phyloP scores from a whole-genome alignment of 2,329 filamentous ascomycete species.

The Colletotrichum brevisporum region DNA sequence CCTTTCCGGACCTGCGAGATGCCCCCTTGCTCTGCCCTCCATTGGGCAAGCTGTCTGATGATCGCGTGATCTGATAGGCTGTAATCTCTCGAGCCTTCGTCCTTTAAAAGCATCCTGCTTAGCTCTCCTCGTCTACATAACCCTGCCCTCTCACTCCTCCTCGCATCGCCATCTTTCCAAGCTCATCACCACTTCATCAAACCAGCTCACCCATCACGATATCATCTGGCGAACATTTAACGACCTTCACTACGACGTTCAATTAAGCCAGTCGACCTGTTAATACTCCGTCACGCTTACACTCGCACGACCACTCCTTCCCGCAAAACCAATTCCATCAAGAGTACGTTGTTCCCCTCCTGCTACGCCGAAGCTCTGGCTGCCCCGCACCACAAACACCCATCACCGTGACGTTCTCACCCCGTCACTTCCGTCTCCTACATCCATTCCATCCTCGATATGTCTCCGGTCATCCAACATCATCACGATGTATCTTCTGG shows the following conservation, averaged over 20 bases:
- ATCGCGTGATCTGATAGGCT: constrained; percentile 43
- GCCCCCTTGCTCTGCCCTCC: constrained; percentile 20
- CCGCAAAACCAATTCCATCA: constrained; percentile 19
- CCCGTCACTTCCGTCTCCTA: constrained; percentile 6
- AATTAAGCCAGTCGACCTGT: constrained; percentile 1
- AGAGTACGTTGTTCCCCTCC: constrained; percentile 39
- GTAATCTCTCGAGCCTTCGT: constrained; percentile 31
- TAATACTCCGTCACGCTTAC: constrained; percentile 4
- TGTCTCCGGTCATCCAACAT: neutral
- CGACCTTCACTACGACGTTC: neutral
- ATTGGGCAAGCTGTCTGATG: constrained; percentile 40
- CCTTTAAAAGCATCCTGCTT: constrained; percentile 35
- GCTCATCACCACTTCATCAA: constrained; percentile 25
- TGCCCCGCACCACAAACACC: constrained; percentile 30
- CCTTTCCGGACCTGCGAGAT: constrained; percentile 30
- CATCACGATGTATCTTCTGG: neutral
- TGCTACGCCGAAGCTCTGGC: constrained; percentile 10
- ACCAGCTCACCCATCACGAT: constrained; percentile 25
- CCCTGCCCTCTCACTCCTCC: constrained; percentile 15
- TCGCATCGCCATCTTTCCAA: constrained; percentile 17
- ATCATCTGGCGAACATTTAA: constrained; percentile 10
- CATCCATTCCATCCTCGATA: neutral
- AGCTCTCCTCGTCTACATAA: constrained; percentile 36
- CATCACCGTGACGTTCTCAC: constrained; percentile 27
- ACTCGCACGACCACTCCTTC: neutral